These are phyloP conservation scores for Tricholoma matsutake DNA, from an alignment of 768 basidiomycete genomes.

Conservation along the genomic window DNA sequence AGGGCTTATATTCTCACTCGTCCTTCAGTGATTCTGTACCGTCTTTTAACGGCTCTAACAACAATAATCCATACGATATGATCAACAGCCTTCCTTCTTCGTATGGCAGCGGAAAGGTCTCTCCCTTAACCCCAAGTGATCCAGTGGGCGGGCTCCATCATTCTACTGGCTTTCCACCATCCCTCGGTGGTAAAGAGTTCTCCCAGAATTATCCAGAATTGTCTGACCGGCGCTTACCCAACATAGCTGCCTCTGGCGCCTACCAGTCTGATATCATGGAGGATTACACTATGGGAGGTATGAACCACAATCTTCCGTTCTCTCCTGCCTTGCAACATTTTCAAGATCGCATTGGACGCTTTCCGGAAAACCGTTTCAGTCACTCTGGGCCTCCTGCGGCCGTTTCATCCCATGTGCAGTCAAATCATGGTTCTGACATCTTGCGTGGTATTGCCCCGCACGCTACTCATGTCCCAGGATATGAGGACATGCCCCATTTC, in stretches of 20 bases:
- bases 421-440: constrained; percentile 41
- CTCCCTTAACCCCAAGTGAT: constrained; percentile 71
- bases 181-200: constrained; percentile 54
- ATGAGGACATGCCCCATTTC: constrained; percentile 60
- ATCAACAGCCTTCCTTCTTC: constrained; percentile 61
- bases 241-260: constrained; percentile 36
- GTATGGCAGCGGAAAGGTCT: constrained; percentile 71
- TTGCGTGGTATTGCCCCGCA: constrained; percentile 71
- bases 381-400: constrained; percentile 40
- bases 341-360: constrained; percentile 56
- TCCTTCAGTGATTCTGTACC: constrained; percentile 60
- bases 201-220: constrained; percentile 57
- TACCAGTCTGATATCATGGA: constrained; percentile 63
- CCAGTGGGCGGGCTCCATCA: constrained; percentile 56
- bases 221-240: constrained; percentile 56
- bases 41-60: constrained; percentile 49
- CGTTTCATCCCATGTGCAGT: constrained; percentile 50
- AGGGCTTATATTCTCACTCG: constrained; percentile 56
- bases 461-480: constrained; percentile 57
- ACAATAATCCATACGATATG: constrained; percentile 57
- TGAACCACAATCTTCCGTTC: constrained; percentile 47
- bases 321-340: constrained; percentile 53
- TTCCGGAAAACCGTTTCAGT: constrained; percentile 51
- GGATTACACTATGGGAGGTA: constrained; percentile 53
- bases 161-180: constrained; percentile 46